phyloP scores from a whole-genome alignment of 805 yeast species.

The Myxozyma neotropica region DNA sequence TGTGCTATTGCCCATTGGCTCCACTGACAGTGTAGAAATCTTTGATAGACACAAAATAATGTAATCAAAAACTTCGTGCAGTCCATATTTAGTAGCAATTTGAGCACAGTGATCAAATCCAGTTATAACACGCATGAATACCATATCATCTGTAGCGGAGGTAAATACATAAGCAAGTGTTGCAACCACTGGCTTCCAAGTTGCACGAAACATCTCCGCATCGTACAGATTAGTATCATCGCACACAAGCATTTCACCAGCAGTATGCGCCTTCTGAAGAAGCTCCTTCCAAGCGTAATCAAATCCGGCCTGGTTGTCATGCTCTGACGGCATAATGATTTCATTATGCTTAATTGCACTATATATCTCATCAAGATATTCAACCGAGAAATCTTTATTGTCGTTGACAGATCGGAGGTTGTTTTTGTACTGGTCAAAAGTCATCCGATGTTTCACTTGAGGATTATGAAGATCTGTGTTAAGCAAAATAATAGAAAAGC shows the following conservation, averaged over 20 bases:
- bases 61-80: constrained; percentile 61
- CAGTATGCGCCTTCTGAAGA: constrained; percentile 36
- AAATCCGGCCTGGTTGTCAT: constrained; percentile 88
- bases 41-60: constrained; percentile 68
- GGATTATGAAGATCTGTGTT: constrained; percentile 93
- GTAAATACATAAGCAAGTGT: constrained; percentile 78
- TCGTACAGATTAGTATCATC: constrained; percentile 57
- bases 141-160: constrained; percentile 87
- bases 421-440: constrained; percentile 73
- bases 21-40: constrained; percentile 63
- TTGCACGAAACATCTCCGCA: constrained; percentile 64
- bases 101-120: constrained; percentile 83
- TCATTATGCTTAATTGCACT: constrained; percentile 79
- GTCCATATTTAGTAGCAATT: constrained; percentile 66
- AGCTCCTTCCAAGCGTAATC: constrained; percentile 62
- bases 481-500: constrained; percentile 88
- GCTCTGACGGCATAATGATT: constrained; percentile 97
- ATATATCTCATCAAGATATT: constrained; percentile 83
- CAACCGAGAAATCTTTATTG: constrained; percentile 73
- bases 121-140: constrained; percentile 82
- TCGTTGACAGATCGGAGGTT: constrained; percentile 80
- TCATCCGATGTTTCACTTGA: constrained; percentile 88
- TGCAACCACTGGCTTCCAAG: constrained; percentile 66
- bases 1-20: constrained; percentile 38
- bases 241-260: constrained; percentile 32